Evolutionary conservation across 1,139 yeast species (phyloP), one percentile per base, ranked within the genome.

Genomic region (Saccharomyces uvarum): DNA sequence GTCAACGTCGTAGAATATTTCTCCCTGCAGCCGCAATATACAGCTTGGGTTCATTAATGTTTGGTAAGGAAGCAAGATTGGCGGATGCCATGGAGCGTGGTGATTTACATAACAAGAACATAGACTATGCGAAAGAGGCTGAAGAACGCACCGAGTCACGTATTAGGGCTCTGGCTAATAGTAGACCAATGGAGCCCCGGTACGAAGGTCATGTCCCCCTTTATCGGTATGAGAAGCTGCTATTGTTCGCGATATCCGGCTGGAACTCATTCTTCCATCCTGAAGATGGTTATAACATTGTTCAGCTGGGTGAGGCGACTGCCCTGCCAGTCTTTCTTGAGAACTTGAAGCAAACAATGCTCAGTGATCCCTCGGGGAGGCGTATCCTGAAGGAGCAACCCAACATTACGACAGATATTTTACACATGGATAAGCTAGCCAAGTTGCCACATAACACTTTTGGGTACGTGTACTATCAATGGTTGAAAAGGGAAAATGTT

Each of bases 251-350:
- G 0, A 86, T 93, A 0, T 86, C 96, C 4, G 90, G 96, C 1
- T 66, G 87, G n/a, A 95, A 93, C 16, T 86, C 97, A 0, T 84
- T 79, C 61, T 75, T 83, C 56, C 95, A 90, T 66, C 99, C 98
- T 1, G 89, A 85, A 63, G 64, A 72, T 47, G 77, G 77, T 11
- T 64, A 66, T 26, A 72, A 75, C 57, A 87, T 93, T 57, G 97
- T 95, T n/a, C 95, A 93, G 26, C 79, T 93, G 57, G 99, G 99
- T 1, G 99, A 93, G 69, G 83, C 93, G 16, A 86, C 97, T 0
- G 97, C 97, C 3, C 75, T 87, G 50, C 82, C 85, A 11, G 79
- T 77, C 46, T 82, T 90, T 33, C 76, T 95, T 57, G 77, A 76
- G 31, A 72, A 77, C 14, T 72, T 93, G 56, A 82, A 89, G 63